A percentile compares a stretch with the other conserved stretches of the same genome.
Evolutionary conservation across 352 stramenopile genomes (phyloP).

Genomic region (Thalassiosira mediterranea): DNA sequence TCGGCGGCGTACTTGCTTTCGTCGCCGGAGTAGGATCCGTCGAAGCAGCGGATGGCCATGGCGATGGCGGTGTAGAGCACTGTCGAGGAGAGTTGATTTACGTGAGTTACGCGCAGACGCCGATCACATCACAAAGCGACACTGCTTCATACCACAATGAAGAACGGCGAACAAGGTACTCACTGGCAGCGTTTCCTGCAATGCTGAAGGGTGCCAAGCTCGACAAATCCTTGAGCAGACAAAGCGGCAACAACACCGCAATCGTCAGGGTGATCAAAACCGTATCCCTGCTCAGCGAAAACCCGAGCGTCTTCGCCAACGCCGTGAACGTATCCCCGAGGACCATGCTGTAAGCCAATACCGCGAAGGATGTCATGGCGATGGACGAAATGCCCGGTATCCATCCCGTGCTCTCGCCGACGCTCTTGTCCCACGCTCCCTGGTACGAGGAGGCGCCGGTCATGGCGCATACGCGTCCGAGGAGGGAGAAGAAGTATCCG

Average conservation of each 20-base stretch:
- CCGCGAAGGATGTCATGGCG: slow-evolving; percentile 83
- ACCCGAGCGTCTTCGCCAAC: slow-evolving; percentile 61
- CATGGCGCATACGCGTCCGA: slow-evolving; percentile 85
- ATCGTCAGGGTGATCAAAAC: slow-evolving; percentile 65
- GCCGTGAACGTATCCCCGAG: slow-evolving; percentile 84
- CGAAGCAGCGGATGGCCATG: slow-evolving; percentile 82
- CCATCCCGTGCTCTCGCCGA: slow-evolving; percentile 71
- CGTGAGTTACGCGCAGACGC: no score
- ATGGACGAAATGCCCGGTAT: slow-evolving; percentile 78
- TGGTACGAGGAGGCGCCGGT: slow-evolving; percentile 82
- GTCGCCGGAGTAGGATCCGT: slow-evolving; percentile 74
- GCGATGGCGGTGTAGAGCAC: slow-evolving; percentile 82
- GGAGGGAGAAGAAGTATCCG: slow-evolving; percentile 86
- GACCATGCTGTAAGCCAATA: slow-evolving; percentile 87
- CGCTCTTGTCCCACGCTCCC: slow-evolving; percentile 82
- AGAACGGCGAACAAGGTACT: no score
- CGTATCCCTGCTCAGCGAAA: slow-evolving; percentile 48
- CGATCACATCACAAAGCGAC: no score
- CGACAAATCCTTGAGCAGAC: slow-evolving; percentile 81
- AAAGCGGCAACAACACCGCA: slow-evolving; percentile 84
- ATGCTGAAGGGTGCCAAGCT: slow-evolving; percentile 80
- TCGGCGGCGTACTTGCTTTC: slow-evolving; percentile 45
- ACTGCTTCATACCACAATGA: no score
- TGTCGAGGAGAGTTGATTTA: no score
- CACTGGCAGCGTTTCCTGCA: slow-evolving; percentile 63